Percentiles rank a stretch among this genome's conserved stretches.
phyloP scores from a whole-genome alignment of 2,329 filamentous ascomycete genomes.

The Xylaria arbuscula region DNA sequence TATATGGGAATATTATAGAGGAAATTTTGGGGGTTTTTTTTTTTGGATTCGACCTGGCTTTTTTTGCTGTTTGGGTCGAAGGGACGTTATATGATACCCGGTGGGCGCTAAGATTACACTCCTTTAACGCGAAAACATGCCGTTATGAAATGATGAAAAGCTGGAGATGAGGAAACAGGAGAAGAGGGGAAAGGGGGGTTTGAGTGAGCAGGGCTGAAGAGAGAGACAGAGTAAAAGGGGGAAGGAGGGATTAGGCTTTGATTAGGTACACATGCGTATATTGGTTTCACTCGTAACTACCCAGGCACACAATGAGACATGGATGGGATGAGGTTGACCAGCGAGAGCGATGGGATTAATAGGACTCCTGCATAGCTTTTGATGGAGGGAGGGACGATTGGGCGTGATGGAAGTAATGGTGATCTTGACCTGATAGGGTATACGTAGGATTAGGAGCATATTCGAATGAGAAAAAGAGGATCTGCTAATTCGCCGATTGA shows the following conservation, averaged over 20 bases:
- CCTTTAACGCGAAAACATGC: slow-evolving; percentile 24
- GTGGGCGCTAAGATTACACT: slow-evolving; percentile 29
- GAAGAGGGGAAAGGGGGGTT: background rate
- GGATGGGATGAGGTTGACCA: slow-evolving; percentile 9
- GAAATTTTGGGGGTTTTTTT: slow-evolving; percentile 8
- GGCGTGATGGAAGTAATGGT: slow-evolving; percentile 12
- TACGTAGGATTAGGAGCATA: background rate
- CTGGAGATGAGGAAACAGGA: background rate
- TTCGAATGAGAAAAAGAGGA: slow-evolving; percentile 5
- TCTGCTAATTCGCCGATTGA: too few species aligned
- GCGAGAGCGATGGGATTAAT: slow-evolving; percentile 26
- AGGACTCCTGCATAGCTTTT: slow-evolving; percentile 1
- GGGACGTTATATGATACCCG: slow-evolving; percentile 36
- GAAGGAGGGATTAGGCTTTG: slow-evolving; percentile 9
- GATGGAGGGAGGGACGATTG: background rate
- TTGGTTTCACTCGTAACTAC: slow-evolving; percentile 13
- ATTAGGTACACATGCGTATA: slow-evolving; percentile 33
- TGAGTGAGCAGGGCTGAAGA: background rate
- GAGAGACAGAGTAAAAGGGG: background rate
- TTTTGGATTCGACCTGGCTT: too few species aligned
- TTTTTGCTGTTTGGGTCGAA: background rate
- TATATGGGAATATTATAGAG: slow-evolving; percentile 20
- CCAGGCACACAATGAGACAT: background rate
- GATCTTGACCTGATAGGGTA: background rate
- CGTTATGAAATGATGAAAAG: slow-evolving; percentile 9